Conservation (phyloP, 495 filamentous ascomycete species). For the Penicillium roqueforti region DNA sequence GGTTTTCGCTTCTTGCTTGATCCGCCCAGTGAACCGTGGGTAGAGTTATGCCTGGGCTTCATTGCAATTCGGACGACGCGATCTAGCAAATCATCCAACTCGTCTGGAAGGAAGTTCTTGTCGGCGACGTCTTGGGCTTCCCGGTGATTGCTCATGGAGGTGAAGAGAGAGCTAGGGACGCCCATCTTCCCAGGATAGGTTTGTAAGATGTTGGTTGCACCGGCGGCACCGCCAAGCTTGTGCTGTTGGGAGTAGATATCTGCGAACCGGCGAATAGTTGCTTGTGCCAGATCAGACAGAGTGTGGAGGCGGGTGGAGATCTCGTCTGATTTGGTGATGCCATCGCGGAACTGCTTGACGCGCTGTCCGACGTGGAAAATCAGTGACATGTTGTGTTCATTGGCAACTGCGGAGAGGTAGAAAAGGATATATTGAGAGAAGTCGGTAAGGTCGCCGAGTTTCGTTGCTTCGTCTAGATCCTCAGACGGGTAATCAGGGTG, state of each 20-base stretch:
- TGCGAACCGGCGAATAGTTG: constrained; percentile 77
- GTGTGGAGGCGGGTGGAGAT: constrained; percentile 62
- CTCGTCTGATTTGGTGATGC: constrained; percentile 56
- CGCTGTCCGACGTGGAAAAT: constrained; percentile 92
- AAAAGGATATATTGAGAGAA: constrained; percentile 84
- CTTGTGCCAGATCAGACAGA: constrained; percentile 83
- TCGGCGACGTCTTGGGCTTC: constrained; percentile 78
- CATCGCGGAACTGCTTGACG: constrained; percentile 85
- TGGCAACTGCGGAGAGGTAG: constrained; percentile 79
- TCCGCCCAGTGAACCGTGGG: constrained; percentile 16
- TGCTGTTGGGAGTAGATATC: constrained; percentile 50
- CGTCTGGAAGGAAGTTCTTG: constrained; percentile 76
- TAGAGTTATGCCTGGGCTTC: constrained; percentile 34
- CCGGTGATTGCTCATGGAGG: constrained; percentile 65
- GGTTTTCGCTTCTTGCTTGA: constrained; percentile 47
- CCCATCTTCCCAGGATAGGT: constrained; percentile 77
- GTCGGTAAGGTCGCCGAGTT: constrained; percentile 67
- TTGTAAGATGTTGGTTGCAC: constrained; percentile 70
- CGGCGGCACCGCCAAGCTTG: constrained; percentile 53
- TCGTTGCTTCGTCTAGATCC: constrained; percentile 44
- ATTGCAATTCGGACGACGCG: constrained; percentile 52
- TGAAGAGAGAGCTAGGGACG: constrained; percentile 74
- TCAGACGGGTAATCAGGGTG: constrained; percentile 78
- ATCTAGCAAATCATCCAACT: constrained; percentile 74
- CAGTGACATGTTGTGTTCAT: constrained; percentile 76